Conservation (phyloP, 768 basidiomycete species). For the Royoungia palumana region DNA sequence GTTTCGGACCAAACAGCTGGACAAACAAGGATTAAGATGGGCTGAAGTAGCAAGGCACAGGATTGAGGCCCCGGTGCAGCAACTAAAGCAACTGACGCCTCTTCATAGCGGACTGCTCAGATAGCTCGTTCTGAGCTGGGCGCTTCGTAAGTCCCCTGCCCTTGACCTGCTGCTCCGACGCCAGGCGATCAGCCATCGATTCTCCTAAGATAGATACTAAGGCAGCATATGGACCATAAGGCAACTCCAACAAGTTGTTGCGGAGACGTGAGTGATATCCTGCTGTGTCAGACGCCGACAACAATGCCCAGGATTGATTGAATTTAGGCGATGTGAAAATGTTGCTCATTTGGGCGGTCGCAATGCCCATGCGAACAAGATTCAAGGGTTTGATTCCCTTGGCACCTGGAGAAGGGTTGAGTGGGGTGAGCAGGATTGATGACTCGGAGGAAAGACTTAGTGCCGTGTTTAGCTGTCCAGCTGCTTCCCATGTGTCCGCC, state of each 20-base stretch:
- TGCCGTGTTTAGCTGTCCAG: constrained; percentile 4
- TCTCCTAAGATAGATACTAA: background rate
- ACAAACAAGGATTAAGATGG: too few species aligned
- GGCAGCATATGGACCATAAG: background rate
- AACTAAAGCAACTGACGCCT: too few species aligned
- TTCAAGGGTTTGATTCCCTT: constrained; percentile 1
- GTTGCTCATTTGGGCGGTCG: background rate
- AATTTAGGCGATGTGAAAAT: background rate
- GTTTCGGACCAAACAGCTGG: too few species aligned
- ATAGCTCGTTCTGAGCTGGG: too few species aligned
- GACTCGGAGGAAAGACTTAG: too few species aligned
- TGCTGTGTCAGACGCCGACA: background rate
- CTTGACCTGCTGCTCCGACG: background rate
- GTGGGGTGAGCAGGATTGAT: background rate
- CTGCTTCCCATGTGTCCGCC: background rate
- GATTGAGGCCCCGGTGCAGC: too few species aligned
- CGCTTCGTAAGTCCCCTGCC: background rate
- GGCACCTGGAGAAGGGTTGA: background rate
- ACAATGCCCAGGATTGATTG: background rate
- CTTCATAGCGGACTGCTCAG: too few species aligned
- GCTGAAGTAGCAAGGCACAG: too few species aligned
- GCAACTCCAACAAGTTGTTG: background rate
- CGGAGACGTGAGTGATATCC: background rate
- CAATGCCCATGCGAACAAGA: constrained; percentile 1
- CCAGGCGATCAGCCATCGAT: background rate